Evolutionary conservation across 306 rosid species (phyloP).

Genomic region (Sophora flavescens): DNA sequence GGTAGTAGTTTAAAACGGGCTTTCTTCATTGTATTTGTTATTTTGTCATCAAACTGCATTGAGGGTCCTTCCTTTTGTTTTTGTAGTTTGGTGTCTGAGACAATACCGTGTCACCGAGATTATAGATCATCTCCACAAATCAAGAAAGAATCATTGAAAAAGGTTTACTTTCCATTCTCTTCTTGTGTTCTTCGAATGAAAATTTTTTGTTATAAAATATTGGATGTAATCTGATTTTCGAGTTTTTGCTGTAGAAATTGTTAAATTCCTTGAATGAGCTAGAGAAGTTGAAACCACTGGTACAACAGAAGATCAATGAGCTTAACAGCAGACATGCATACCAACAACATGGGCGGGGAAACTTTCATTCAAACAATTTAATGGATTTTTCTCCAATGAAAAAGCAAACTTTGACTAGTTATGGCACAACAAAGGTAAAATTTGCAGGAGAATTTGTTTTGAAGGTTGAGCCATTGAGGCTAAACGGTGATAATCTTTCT

Average conservation of each 20-base stretch:
- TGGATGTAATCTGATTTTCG: conserved; percentile 40
- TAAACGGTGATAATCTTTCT: conserved; percentile 21
- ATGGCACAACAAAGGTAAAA: conserved; percentile 66
- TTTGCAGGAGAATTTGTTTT: conserved; percentile 3
- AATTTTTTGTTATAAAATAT: background rate
- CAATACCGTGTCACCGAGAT: conserved; percentile 84
- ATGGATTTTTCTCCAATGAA: conserved; percentile 53
- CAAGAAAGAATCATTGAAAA: conserved; percentile 68
- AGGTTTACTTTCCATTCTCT: conserved; percentile 56
- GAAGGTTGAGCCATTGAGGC: conserved; percentile 29
- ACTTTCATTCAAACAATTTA: conserved; percentile 58
- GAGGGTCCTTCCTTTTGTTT: conserved; percentile 42
- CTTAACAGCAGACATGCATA: conserved; percentile 55
- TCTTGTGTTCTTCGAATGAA: conserved; percentile 27
- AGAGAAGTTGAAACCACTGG: conserved; percentile 86
- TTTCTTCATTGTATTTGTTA: conserved; percentile 35
- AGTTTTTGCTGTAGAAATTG: conserved; percentile 61
- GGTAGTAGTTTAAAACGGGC: conserved; percentile 10
- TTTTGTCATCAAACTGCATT: conserved; percentile 30
- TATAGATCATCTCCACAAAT: conserved; percentile 65
- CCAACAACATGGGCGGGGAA: conserved; percentile 60
- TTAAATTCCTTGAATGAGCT: conserved; percentile 76
- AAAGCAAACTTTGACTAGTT: conserved; percentile 50
- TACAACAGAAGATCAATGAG: conserved; percentile 77
- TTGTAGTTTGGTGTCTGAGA: conserved; percentile 84